Conservation (phyloP, 2,329 filamentous ascomycete genomes). For the Neoarthrinium moseri region DNA sequence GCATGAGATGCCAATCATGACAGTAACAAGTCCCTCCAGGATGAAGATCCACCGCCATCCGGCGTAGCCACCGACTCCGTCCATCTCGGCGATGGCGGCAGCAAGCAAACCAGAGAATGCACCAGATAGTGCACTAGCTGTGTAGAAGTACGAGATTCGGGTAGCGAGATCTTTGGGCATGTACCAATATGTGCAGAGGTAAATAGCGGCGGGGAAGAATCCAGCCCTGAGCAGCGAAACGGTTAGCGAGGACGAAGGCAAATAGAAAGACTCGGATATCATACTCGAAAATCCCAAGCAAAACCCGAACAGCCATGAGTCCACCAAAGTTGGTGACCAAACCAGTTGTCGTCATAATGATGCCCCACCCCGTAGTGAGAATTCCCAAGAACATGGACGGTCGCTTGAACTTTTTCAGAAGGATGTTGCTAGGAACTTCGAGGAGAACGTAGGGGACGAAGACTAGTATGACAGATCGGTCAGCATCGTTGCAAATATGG, state of each 20-base stretch:
- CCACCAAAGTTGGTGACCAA: constrained; percentile 26
- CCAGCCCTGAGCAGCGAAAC: constrained; percentile 17
- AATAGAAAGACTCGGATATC: neutral
- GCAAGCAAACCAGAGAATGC: constrained; percentile 54
- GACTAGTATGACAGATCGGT: neutral
- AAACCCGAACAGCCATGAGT: constrained; percentile 24
- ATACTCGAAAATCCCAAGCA: constrained; percentile 31
- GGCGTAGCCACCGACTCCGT: constrained; percentile 41
- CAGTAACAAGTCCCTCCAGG: constrained; percentile 56
- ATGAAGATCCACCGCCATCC: constrained; percentile 48
- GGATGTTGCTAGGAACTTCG: constrained; percentile 61
- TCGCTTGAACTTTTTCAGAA: constrained; percentile 58
- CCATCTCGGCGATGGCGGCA: constrained; percentile 42
- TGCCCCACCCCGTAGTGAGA: constrained; percentile 55
- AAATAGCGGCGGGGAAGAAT: constrained; percentile 28
- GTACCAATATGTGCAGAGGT: constrained; percentile 28
- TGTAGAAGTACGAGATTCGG: constrained; percentile 27
- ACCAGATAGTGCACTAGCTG: constrained; percentile 60
- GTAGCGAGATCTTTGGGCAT: constrained; percentile 23
- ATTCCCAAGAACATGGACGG: constrained; percentile 64
- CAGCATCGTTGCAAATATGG: neutral
- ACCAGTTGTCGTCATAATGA: constrained; percentile 24
- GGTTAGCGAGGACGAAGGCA: neutral
- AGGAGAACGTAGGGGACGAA: constrained; percentile 54
- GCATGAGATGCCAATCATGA: constrained; percentile 54